Conservation (phyloP, 2,329 filamentous ascomycete genomes). For the Ceratocystis variospora region DNA sequence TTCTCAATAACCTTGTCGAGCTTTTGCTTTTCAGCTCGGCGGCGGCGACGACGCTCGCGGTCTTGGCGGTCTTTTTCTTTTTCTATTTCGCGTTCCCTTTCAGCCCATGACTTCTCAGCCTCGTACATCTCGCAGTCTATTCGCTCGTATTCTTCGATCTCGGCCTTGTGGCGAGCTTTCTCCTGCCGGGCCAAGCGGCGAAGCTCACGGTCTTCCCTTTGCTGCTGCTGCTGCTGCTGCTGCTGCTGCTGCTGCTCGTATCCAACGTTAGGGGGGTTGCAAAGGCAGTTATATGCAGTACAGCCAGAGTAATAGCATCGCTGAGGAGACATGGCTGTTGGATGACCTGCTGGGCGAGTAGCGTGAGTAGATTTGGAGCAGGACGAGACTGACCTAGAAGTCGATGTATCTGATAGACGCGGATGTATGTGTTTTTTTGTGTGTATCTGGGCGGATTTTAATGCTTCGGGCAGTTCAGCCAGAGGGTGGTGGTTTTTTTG, state of each 20-base stretch:
- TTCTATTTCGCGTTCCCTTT: not conserved
- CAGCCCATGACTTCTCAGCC: not conserved
- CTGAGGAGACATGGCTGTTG: not conserved
- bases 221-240: not conserved
- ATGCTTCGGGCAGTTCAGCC: not conserved
- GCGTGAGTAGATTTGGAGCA: not conserved
- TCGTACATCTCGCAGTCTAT: not conserved
- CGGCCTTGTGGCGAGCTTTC: constrained; percentile 1
- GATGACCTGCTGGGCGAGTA: not conserved
- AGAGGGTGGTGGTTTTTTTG: not conserved
- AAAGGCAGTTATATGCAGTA: not conserved
- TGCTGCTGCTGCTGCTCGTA: not conserved
- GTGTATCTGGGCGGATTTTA: not conserved
- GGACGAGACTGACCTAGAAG: not conserved
- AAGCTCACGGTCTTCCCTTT: not conserved
- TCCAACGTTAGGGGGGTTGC: not conserved
- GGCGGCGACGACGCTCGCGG: not conserved
- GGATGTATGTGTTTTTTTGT: not conserved
- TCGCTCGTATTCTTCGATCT: not conserved
- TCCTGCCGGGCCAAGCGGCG: not conserved
- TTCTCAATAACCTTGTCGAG: not conserved
- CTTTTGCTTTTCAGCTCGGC: not conserved
- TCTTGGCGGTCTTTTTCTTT: not conserved
- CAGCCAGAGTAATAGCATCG: not conserved
- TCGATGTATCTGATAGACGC: not conserved